Evolutionary conservation across 2,329 filamentous ascomycete genomes (phyloP).

Genomic region (Epichloe hybrida): DNA sequence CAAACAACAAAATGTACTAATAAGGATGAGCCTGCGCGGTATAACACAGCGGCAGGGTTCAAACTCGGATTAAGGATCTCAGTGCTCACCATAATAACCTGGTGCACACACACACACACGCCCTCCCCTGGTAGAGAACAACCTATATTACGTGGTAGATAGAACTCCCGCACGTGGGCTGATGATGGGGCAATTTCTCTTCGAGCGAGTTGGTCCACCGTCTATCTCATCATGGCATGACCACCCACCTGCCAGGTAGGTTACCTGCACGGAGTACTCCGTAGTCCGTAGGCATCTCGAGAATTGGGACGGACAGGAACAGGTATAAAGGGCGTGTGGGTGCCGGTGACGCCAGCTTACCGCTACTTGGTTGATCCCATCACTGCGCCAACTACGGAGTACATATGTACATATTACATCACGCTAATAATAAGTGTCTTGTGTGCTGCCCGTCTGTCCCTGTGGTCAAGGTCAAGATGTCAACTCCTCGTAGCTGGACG

Average conservation of each 20-base stretch:
- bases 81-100: neutral
- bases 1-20: too few relatives aligned
- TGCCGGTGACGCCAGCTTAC: neutral
- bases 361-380: neutral
- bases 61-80: constrained; percentile 2
- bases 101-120: neutral
- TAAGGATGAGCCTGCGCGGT: neutral
- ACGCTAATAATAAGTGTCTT: too few relatives aligned
- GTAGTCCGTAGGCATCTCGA: neutral
- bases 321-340: neutral
- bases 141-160: neutral
- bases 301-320: neutral
- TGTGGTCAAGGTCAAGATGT: neutral
- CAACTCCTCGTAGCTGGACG: neutral
- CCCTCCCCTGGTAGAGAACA: constrained; percentile 1
- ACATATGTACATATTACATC: too few relatives aligned
- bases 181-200: too few relatives aligned
- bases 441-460: neutral
- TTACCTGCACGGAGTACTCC: neutral
- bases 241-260: too few relatives aligned
- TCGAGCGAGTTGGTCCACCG: neutral
- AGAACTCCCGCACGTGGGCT: too few relatives aligned
- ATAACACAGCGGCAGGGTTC: neutral
- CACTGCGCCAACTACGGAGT: neutral
- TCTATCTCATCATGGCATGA: neutral